phyloP scores from a whole-genome alignment of 2,329 filamentous ascomycete genomes.

The Escovopsis weberi region DNA sequence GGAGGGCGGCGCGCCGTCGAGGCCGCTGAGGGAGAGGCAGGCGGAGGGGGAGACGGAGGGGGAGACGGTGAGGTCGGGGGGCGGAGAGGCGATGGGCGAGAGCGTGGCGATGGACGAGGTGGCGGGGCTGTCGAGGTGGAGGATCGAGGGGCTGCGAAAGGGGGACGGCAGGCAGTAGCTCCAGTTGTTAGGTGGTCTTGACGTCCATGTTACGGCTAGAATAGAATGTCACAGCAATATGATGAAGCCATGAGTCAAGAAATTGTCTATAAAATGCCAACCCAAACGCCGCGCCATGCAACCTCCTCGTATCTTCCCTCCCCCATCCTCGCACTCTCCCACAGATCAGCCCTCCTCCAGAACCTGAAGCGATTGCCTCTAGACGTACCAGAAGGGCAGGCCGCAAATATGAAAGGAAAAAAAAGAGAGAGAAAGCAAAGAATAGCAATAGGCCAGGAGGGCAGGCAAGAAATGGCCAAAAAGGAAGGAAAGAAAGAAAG shows the following conservation, averaged over 20 bases:
- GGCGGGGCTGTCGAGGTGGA: constrained; percentile 25
- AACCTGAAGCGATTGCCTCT: too few relatives aligned
- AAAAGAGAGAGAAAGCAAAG: neutral
- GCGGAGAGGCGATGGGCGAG: constrained; percentile 19
- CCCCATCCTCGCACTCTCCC: neutral
- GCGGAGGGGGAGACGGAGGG: neutral
- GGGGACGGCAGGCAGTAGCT: constrained; percentile 5
- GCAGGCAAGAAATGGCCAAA: constrained; percentile 4
- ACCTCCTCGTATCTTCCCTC: neutral
- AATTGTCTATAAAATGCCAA: too few relatives aligned
- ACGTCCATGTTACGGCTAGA: neutral
- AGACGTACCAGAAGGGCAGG: too few relatives aligned
- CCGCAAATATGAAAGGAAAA: too few relatives aligned
- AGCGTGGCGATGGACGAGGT: constrained; percentile 22
- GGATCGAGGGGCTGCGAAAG: constrained; percentile 19
- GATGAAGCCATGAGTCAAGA: neutral
- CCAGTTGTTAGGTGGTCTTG: neutral
- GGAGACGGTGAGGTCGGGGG: neutral
- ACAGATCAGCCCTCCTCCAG: neutral
- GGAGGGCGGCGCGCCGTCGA: constrained; percentile 32
- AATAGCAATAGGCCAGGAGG: neutral
- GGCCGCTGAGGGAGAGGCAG: constrained; percentile 6
- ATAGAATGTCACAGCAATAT: neutral
- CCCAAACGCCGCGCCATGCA: constrained; percentile 5
- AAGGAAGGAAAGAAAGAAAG: constrained; percentile 13